phyloP scores from a whole-genome alignment of 1,139 yeast species.

The Kluyveromyces marxianus region DNA sequence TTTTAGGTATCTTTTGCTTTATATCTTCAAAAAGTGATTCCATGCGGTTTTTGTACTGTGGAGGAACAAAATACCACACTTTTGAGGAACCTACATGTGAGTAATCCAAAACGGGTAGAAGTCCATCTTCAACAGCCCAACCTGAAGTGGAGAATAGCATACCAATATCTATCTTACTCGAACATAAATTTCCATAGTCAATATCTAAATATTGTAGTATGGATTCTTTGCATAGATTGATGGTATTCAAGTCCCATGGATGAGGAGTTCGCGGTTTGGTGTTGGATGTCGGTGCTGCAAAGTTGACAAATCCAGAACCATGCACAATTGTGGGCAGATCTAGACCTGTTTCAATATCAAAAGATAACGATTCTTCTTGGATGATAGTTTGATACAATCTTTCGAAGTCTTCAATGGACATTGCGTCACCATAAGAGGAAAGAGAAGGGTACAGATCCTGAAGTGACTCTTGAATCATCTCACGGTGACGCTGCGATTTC shows the following conservation, averaged over 20 bases:
- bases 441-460: constrained; percentile 6
- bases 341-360: constrained; percentile 46
- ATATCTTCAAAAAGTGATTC: constrained; percentile 38
- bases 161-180: constrained; percentile 48
- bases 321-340: constrained; percentile 38
- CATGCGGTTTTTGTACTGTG: constrained; percentile 54
- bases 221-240: constrained; percentile 53
- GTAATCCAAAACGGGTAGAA: constrained; percentile 56
- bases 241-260: constrained; percentile 68
- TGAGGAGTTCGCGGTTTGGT: constrained; percentile 11
- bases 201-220: constrained; percentile 37
- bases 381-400: constrained; percentile 40
- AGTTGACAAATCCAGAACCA: constrained; percentile 43
- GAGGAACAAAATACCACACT: constrained; percentile 78
- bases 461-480: constrained; percentile 14
- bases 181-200: constrained; percentile 38
- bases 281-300: neutral
- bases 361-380: constrained; percentile 30
- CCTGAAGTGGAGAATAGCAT: constrained; percentile 65
- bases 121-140: constrained; percentile 76
- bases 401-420: constrained; percentile 35
- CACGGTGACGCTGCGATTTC: constrained; percentile 37
- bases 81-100: constrained; percentile 64
- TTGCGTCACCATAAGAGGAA: constrained; percentile 1
- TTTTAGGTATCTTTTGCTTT: constrained; percentile 9